Evolutionary conservation across 352 stramenopile species (phyloP).

Genomic region (Thalassiosira mediterranea): DNA sequence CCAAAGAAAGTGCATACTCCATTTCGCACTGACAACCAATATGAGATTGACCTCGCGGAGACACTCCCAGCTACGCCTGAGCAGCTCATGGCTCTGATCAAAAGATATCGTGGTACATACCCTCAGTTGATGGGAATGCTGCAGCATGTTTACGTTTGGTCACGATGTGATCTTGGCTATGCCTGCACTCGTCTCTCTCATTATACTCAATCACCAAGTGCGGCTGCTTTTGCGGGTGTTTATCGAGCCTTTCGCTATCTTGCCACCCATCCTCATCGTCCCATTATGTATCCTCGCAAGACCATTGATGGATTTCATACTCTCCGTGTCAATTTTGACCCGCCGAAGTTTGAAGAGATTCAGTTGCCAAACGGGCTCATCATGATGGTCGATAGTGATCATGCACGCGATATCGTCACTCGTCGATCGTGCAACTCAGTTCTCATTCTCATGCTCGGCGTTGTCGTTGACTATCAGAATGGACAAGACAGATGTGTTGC

Average conservation of each 20-base stretch:
- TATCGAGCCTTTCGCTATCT: constrained; percentile 19
- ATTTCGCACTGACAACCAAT: constrained; percentile 31
- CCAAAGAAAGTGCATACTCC: constrained; percentile 26
- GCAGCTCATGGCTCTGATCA: constrained; percentile 9
- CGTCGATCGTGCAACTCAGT: constrained; percentile 2
- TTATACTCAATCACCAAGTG: constrained; percentile 20
- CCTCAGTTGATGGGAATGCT: constrained; percentile 10
- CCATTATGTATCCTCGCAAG: constrained; percentile 19
- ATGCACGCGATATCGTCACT: constrained; percentile 18
- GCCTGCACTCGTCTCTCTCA: constrained; percentile 4
- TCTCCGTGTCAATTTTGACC: constrained; percentile 21
- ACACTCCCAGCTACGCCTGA: constrained; percentile 7
- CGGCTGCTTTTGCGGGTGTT: constrained; percentile 14
- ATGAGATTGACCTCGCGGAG: constrained; percentile 21
- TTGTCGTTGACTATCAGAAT: constrained; percentile 11
- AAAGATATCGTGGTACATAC: constrained; percentile 17
- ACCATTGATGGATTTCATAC: constrained; percentile 10
- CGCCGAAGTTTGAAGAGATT: constrained; percentile 16
- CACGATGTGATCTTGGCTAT: constrained; percentile 24
- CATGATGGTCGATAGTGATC: constrained; percentile 11
- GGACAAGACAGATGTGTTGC: constrained; percentile 13
- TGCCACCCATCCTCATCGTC: constrained; percentile 29
- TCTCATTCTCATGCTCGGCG: neutral
- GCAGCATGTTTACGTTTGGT: constrained; percentile 26
- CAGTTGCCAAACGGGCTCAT: constrained; percentile 18